Base-by-base conservation (phyloP, 768 basidiomycete species). In the Psilocybe sp. region DNA sequence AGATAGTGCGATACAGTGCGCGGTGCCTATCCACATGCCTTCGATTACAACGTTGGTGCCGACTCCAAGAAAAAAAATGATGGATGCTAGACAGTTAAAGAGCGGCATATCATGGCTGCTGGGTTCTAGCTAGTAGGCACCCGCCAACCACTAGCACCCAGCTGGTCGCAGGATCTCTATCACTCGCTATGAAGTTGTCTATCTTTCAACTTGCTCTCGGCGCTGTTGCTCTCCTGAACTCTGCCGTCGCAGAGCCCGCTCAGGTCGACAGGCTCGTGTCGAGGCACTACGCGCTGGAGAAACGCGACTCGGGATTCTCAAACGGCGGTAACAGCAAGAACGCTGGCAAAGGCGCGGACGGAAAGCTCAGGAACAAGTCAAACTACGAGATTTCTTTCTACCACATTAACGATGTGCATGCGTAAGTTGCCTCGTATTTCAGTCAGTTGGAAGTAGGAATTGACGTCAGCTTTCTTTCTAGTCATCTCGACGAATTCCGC, bases 321-420 rank as follows among this genome's bases (percentile, higher is more conserved):
- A 63, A 60, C 43, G 53, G 58, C 16, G 60, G 60, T 9, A 60
- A 58, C 15, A 52, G 50, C 12, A 19, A 16, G 12, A 61, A 59
- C 39, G 46, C 50, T n/a, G 60, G 60, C n/a, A 60, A 59, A 38
- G 59, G 55, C 19, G 23, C 42, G 5, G 49, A 51, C 28, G 55
- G 62, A 3, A 51, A 53, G 33, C 52, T 50, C 28, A 59, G 46
- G 44, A 54, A 58, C 33, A 52, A 50, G 20, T 16, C 19, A 32
- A 60, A 60, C 49, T 66, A 61, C 35, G 57, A 60, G 39, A 49
- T 68, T 7, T 61, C 66, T 19, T 64, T 75, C 45, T 67, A 73
- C 49, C 75, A 76, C 52, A 57, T 72, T 45, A 77, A 76, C 56
- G 72, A 74, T 55, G 69, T 76, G 14, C 73, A 74, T 51, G 71